These are phyloP conservation scores for Sporobolomyces roseus DNA, from an alignment of 768 basidiomycete genomes.

Conservation along the genomic window DNA sequence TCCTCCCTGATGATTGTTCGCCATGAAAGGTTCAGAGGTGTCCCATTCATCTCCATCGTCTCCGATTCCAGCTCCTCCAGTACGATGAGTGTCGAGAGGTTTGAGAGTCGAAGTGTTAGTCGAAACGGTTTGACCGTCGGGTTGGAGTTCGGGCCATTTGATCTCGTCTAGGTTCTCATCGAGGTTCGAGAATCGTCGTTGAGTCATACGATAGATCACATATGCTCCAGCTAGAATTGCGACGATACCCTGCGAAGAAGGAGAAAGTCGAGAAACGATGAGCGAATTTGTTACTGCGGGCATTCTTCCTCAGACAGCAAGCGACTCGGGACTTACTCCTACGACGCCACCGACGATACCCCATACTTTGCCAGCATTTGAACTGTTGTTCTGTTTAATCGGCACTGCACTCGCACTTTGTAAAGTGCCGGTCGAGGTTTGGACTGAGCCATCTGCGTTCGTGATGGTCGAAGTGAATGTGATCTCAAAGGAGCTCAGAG, in stretches of 20 bases:
- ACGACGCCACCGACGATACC: constrained; percentile 41
- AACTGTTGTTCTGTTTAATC: constrained; percentile 5
- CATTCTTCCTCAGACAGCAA: too few relatives aligned
- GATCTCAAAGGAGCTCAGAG: constrained; percentile 2
- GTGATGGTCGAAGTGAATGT: constrained; percentile 21
- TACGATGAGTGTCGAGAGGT: constrained; percentile 39
- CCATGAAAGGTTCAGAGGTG: constrained; percentile 17
- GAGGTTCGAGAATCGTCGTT: constrained; percentile 39
- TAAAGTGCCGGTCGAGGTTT: constrained; percentile 17
- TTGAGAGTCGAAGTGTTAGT: constrained; percentile 37
- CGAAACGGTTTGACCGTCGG: constrained; percentile 26
- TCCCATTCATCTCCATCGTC: constrained; percentile 31
- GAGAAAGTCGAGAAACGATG: too few relatives aligned
- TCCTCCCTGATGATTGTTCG: constrained; percentile 3
- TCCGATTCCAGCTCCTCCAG: constrained; percentile 40
- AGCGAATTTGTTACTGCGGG: too few relatives aligned
- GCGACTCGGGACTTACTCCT: constrained; percentile 19
- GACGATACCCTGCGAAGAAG: constrained; percentile 27
- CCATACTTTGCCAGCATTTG: constrained; percentile 29
- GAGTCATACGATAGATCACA: constrained; percentile 36
- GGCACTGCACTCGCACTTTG: constrained; percentile 10
- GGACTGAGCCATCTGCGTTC: constrained; percentile 23
- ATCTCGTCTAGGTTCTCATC: constrained; percentile 40
- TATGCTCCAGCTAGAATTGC: constrained; percentile 33
- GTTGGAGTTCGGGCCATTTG: constrained; percentile 43